These are phyloP conservation scores for Patellifolia procumbens DNA, from an alignment of 179 eudicot genomes.

Conservation along the genomic window DNA sequence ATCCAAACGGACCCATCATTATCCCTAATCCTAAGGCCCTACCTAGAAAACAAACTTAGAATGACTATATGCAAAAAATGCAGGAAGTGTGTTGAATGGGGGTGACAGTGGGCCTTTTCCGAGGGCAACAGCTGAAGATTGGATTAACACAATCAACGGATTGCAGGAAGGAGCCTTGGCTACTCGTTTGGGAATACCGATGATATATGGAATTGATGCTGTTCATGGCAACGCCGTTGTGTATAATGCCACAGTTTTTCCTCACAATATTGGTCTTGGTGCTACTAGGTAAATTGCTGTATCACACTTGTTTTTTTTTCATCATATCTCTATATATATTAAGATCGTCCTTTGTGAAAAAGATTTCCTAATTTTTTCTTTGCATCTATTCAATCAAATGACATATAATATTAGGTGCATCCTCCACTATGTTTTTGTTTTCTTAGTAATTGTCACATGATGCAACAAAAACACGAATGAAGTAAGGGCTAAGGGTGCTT, in stretches of 20 bases:
- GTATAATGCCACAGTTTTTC: slow-evolving; percentile 64
- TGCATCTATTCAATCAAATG: too few relatives aligned
- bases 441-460: too few relatives aligned
- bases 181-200: slow-evolving; percentile 70
- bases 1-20: too few relatives aligned
- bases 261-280: slow-evolving; percentile 78
- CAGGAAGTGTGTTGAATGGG: slow-evolving; percentile 74
- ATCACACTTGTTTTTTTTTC: background rate
- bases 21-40: too few relatives aligned
- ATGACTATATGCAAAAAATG: background rate
- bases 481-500: too few relatives aligned
- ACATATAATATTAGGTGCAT: too few relatives aligned
- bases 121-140: slow-evolving; percentile 50
- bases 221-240: slow-evolving; percentile 73
- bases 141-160: slow-evolving; percentile 56
- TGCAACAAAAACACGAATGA: too few relatives aligned
- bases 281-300: slow-evolving; percentile 57
- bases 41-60: too few relatives aligned
- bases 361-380: too few relatives aligned
- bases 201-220: slow-evolving; percentile 78
- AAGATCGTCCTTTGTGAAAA: too few relatives aligned
- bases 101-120: slow-evolving; percentile 59
- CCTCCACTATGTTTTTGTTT: too few relatives aligned
- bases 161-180: slow-evolving; percentile 69
- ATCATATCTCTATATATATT: too few relatives aligned